phyloP scores from a whole-genome alignment of 2,329 filamentous ascomycete species.

The Beauveria pseudobassiana region DNA sequence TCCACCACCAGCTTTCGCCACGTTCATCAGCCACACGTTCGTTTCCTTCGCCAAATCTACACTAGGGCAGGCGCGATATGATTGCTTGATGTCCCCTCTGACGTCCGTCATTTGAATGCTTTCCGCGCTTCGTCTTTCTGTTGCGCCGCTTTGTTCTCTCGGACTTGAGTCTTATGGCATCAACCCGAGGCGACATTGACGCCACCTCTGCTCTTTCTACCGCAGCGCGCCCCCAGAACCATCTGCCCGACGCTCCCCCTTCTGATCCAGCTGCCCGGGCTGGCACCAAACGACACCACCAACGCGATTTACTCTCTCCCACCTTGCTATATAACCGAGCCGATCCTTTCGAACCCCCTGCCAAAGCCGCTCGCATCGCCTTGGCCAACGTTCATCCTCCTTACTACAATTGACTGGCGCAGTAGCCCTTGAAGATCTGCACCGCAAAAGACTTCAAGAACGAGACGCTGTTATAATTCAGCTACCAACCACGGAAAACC shows the following conservation, averaged over 20 bases:
- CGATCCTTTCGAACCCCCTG: constrained; percentile 39
- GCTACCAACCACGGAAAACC: constrained; percentile 43
- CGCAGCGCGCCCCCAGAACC: not conserved
- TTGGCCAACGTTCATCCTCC: constrained; percentile 36
- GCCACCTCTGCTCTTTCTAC: constrained; percentile 1
- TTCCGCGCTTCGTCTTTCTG: not conserved
- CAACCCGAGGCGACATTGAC: constrained; percentile 4
- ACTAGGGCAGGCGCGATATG: constrained; percentile 7
- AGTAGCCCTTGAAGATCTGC: constrained; percentile 38
- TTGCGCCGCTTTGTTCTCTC: not conserved
- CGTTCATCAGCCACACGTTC: constrained; percentile 36
- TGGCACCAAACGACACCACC: constrained; percentile 36
- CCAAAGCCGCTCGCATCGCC: constrained; percentile 46
- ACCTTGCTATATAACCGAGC: constrained; percentile 22
- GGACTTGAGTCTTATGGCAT: constrained; percentile 7
- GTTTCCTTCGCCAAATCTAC: constrained; percentile 19
- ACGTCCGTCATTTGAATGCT: constrained; percentile 2
- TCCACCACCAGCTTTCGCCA: constrained; percentile 32
- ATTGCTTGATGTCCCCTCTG: constrained; percentile 7
- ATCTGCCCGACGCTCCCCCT: constrained; percentile 18
- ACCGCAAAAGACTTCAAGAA: not conserved
- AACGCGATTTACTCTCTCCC: constrained; percentile 36
- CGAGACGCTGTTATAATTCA: constrained; percentile 24
- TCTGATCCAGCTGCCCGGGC: constrained; percentile 15
- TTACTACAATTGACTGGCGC: constrained; percentile 43